phyloP scores from a whole-genome alignment of 1,139 yeast genomes.

The Taiozyma sp. region DNA sequence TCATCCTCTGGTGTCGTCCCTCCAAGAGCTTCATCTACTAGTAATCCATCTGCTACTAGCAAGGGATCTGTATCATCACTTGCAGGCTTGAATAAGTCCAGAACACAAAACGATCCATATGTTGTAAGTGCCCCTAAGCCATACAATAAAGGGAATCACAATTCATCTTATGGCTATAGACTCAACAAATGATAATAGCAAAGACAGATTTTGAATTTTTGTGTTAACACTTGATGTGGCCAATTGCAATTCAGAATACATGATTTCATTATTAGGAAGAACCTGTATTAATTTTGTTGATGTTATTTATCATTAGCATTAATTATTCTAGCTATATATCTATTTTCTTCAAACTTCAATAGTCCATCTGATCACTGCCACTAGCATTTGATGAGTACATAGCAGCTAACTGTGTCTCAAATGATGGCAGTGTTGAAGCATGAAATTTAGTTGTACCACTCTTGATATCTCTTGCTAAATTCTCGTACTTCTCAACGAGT shows the following conservation, averaged over 20 bases:
- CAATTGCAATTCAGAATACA: too few species aligned
- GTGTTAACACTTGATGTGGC: too few species aligned
- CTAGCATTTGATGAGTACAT: neutral
- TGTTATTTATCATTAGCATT: neutral
- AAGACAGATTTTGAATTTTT: neutral
- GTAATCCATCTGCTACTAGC: neutral
- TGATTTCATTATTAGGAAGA: too few species aligned
- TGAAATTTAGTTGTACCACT: neutral
- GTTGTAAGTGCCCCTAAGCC: neutral
- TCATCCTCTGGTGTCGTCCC: neutral
- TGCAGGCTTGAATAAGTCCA: neutral
- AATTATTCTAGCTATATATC: too few species aligned
- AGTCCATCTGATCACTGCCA: neutral
- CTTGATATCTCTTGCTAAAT: neutral
- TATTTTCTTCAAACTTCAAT: neutral
- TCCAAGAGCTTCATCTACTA: neutral
- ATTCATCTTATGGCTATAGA: neutral
- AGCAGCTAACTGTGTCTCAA: neutral
- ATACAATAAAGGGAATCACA: neutral
- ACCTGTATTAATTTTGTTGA: neutral
- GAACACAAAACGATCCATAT: neutral
- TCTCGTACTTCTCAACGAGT: slow-evolving; percentile 2
- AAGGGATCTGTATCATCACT: neutral
- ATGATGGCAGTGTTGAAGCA: neutral
- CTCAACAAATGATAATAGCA: neutral